These are phyloP conservation scores for Hyaloperonospora arabidopsidis DNA, from an alignment of 352 stramenopile genomes.

Conservation along the genomic window DNA sequence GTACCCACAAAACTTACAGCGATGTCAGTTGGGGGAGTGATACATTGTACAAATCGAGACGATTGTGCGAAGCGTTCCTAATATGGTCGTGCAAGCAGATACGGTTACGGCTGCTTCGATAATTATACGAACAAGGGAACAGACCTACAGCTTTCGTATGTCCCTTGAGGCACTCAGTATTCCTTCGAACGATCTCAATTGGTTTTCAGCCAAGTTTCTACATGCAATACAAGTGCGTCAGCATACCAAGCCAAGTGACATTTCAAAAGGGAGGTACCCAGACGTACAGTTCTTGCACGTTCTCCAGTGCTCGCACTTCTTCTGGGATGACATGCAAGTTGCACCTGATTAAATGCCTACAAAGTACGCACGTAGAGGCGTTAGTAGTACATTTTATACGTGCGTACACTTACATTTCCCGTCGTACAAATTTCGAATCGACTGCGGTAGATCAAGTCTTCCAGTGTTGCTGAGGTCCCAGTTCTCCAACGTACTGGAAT, in stretches of 20 bases:
- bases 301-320: constrained; percentile 35
- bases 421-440: constrained; percentile 44
- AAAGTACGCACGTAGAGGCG: background rate
- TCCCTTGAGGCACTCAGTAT: constrained; percentile 23
- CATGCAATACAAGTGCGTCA: constrained; percentile 4
- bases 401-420: constrained; percentile 3
- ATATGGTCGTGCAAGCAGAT: background rate
- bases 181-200: constrained; percentile 27
- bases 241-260: background rate
- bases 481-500: constrained; percentile 45
- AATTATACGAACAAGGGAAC: background rate
- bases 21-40: constrained; percentile 29
- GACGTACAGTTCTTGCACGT: constrained; percentile 40
- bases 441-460: constrained; percentile 41
- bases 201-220: constrained; percentile 48
- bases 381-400: background rate
- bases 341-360: constrained; percentile 41
- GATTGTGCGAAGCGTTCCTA: constrained; percentile 53
- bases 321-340: constrained; percentile 35
- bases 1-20: constrained; percentile 29
- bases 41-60: constrained; percentile 30
- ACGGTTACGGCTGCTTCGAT: constrained; percentile 8
- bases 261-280: background rate
- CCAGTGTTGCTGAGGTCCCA: constrained; percentile 40
- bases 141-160: constrained; percentile 39